Base-by-base conservation (phyloP, 2,329 filamentous ascomycete genomes). In the Helicocarpus griseus region DNA sequence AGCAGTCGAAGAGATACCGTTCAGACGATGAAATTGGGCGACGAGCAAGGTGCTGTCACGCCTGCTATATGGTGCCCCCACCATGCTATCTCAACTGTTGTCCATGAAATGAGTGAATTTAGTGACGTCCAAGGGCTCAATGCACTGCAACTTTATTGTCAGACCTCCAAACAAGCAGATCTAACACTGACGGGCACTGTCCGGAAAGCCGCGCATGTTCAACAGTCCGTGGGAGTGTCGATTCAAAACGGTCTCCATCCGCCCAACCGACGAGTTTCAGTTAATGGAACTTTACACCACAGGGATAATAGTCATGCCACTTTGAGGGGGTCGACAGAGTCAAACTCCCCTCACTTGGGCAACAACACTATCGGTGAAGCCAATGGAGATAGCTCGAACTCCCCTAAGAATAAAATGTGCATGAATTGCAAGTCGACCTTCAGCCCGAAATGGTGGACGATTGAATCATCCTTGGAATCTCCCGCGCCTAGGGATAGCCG, bases 111-210 rank as follows among this genome's bases (percentile, higher is more conserved):
- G 74, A 79, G 87, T 56, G 89, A 96, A 58, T 66, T 80, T 21
- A 82, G 86, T 9, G 82, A 85, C 51, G 82, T 85, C 19, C 75
- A 76, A n/a, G 82, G 82, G n/a, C 70, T 82, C 49, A 94, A 84
- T 60, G 89, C 87, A 8, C 72, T 98, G 47, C 89, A 96, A 66
- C 76, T 95, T 24, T 98, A 87, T 65, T 87, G 86, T 41, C 85
- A 85, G 58, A 89, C 85, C 53, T 96, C 89, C 74, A 98, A 98
- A 69, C 91, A 97, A 69, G 91, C 93, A 7, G 93, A 98, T 65
- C 78, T 91, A 38, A 82, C 87, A 2, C 73, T 96, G 60, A 96
- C 90, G 2, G 93, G 93, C 26, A 96, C 91, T 17, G 88, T 93
- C 21, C 85, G 93, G 50, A 96, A 95, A 69, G 91, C 93, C 21